Percentiles rank a stretch among this genome's conserved stretches.
Conservation (phyloP, 306 rosid genomes). For the Lathyrus oleraceus region DNA sequence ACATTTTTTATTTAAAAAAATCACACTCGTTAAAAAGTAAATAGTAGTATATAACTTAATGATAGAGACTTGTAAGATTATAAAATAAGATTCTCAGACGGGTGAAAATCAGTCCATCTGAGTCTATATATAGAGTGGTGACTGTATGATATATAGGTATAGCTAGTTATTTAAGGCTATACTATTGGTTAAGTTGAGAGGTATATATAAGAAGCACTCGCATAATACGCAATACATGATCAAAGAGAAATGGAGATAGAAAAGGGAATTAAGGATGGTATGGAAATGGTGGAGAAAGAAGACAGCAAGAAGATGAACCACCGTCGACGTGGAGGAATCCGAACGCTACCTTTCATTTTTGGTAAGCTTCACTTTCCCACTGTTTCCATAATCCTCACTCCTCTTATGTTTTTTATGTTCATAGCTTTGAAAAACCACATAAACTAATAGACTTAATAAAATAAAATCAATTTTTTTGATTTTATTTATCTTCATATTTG, state of each 20-base stretch:
- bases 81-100: background rate
- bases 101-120: background rate
- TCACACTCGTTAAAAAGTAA: no score
- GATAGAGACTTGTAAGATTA: no score
- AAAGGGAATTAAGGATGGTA: background rate
- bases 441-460: no score
- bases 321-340: slow-evolving; percentile 51
- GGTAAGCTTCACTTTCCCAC: slow-evolving; percentile 31
- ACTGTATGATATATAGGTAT: background rate
- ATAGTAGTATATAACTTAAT: no score
- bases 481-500: no score
- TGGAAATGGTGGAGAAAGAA: slow-evolving; percentile 17
- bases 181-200: background rate
- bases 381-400: no score
- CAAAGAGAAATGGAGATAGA: slow-evolving; percentile 41
- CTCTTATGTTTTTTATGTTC: no score
- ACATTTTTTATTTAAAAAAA: no score
- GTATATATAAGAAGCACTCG: no score
- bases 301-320: slow-evolving; percentile 11
- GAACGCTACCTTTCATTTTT: slow-evolving; percentile 66
- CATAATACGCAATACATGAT: background rate
- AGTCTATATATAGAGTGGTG: background rate
- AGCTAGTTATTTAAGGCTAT: no score
- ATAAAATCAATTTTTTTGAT: no score
- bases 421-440: no score